phyloP scores from a whole-genome alignment of 2,329 filamentous ascomycete genomes.

The Aspergillus costaricaensis region DNA sequence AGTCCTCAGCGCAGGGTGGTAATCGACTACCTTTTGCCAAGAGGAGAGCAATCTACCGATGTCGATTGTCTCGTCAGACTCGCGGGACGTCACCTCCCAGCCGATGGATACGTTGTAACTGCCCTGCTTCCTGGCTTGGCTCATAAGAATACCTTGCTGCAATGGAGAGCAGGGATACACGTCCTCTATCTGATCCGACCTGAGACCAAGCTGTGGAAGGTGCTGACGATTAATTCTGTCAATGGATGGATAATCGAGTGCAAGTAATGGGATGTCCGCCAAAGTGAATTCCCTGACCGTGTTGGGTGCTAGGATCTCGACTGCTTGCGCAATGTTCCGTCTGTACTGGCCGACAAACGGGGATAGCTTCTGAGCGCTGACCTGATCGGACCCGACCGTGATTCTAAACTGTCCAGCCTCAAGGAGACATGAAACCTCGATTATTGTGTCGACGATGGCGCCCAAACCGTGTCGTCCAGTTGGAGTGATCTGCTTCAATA shows the following conservation, averaged over 20 bases:
- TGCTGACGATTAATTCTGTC: neutral
- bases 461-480: neutral
- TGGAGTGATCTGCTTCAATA: neutral
- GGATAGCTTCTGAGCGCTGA: neutral
- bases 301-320: neutral
- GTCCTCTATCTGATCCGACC: constrained; percentile 21
- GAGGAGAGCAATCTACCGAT: constrained; percentile 5
- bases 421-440: neutral
- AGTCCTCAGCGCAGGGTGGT: constrained; percentile 21
- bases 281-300: neutral
- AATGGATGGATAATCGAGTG: neutral
- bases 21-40: constrained; percentile 19
- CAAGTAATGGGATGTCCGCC: neutral
- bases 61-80: neutral
- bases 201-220: neutral
- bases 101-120: neutral
- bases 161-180: constrained; percentile 28
- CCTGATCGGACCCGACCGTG: neutral
- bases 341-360: neutral
- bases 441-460: neutral
- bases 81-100: neutral
- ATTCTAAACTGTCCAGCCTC: neutral
- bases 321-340: neutral
- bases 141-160: constrained; percentile 25
- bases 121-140: constrained; percentile 4